Evolutionary conservation across 768 basidiomycete genomes (phyloP).

Genomic region (Leccinum uliginosum): DNA sequence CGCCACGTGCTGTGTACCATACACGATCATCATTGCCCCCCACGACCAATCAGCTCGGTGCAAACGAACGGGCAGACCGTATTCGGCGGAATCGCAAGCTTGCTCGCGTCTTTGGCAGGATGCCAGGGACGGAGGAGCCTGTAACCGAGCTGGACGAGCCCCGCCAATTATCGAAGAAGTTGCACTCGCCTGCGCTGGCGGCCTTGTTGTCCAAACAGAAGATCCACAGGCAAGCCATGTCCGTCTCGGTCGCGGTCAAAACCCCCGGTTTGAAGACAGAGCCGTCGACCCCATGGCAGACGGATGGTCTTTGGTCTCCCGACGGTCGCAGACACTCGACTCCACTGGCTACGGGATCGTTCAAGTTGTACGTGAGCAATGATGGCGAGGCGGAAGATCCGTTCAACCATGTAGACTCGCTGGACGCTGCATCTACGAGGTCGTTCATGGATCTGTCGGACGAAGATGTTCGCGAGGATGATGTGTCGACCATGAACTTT

Average conservation of each 20-base stretch:
- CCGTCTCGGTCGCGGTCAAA: constrained; percentile 25
- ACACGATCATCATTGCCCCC: constrained; percentile 41
- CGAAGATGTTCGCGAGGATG: constrained; percentile 41
- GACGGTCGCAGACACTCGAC: constrained; percentile 49
- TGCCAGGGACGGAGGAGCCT: constrained; percentile 44
- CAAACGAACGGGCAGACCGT: constrained; percentile 66
- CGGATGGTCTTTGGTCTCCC: constrained; percentile 28
- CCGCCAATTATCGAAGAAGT: constrained; percentile 15
- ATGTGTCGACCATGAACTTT: constrained; percentile 27
- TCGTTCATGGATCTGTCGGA: constrained; percentile 68
- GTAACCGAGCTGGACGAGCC: constrained; percentile 24
- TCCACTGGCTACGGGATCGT: constrained; percentile 47
- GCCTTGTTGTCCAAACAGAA: constrained; percentile 29
- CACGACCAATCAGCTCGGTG: constrained; percentile 62
- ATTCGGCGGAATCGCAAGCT: constrained; percentile 74
- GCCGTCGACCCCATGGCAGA: constrained; percentile 32
- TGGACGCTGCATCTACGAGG: constrained; percentile 29
- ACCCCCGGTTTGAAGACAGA: constrained; percentile 19
- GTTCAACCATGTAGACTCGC: constrained; percentile 12
- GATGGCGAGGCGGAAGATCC: not conserved
- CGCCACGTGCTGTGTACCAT: constrained; percentile 19
- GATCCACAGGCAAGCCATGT: constrained; percentile 30
- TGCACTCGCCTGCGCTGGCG: constrained; percentile 23
- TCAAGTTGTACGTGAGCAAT: constrained; percentile 25
- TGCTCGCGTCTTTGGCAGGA: constrained; percentile 73